These are phyloP conservation scores for Elsinoe ampelina DNA, from an alignment of 2,329 filamentous ascomycete genomes.

Conservation along the genomic window DNA sequence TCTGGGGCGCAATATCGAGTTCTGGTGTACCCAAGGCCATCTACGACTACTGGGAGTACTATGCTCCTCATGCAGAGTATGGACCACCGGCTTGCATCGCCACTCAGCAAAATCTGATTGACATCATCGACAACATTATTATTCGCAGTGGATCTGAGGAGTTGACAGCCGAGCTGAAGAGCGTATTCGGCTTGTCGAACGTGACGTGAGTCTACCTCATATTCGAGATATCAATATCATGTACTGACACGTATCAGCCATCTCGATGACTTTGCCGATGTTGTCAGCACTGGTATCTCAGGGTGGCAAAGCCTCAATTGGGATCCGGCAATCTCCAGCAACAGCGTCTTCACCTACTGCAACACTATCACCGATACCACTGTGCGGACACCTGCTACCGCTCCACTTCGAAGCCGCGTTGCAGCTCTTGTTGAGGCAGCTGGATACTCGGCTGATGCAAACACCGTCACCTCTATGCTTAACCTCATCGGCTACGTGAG, in stretches of 20 bases:
- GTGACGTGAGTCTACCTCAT: constrained; percentile 28
- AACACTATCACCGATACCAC: constrained; percentile 43
- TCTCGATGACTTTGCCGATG: constrained; percentile 45
- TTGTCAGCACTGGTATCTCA: constrained; percentile 35
- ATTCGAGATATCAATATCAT: neutral
- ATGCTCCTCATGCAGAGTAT: constrained; percentile 47
- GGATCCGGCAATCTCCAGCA: constrained; percentile 46
- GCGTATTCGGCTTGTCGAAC: constrained; percentile 42
- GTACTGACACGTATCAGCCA: constrained; percentile 19
- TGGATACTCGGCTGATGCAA: constrained; percentile 36
- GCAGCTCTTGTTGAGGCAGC: constrained; percentile 38
- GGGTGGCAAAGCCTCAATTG: constrained; percentile 45
- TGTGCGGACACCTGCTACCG: constrained; percentile 36
- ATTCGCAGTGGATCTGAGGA: constrained; percentile 36
- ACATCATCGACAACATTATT: constrained; percentile 52
- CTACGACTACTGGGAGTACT: constrained; percentile 66
- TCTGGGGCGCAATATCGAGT: constrained; percentile 69
- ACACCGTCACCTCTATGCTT: constrained; percentile 43
- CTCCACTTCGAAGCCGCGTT: constrained; percentile 31
- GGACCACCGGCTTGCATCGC: constrained; percentile 54
- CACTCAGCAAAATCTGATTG: constrained; percentile 51
- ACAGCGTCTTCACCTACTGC: constrained; percentile 46
- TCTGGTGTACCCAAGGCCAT: constrained; percentile 72
- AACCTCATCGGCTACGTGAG: constrained; percentile 51
- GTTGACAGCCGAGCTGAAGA: constrained; percentile 41